These are phyloP conservation scores for Flaveria floridana DNA, from an alignment of 140 eudicot species.

Conservation along the genomic window DNA sequence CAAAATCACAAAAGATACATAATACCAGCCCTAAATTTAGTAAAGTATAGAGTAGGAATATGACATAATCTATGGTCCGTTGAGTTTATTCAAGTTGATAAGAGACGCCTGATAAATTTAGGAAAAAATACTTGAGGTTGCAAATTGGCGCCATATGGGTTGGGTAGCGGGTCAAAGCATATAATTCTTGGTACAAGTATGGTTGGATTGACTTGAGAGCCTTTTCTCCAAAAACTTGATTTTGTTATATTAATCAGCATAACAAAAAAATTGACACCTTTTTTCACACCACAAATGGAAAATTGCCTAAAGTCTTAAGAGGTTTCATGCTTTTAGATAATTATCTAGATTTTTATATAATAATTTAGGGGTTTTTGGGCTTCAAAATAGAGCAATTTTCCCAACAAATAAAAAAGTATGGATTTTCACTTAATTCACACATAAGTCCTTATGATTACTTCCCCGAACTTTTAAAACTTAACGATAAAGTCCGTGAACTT, in stretches of 20 bases:
- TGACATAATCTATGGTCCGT: neutral
- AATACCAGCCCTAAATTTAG: slow-evolving; percentile 16
- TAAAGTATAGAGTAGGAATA: neutral
- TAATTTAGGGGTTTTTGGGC: too few relatives aligned
- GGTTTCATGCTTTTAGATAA: too few relatives aligned
- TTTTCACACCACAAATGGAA: too few relatives aligned
- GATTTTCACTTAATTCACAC: neutral
- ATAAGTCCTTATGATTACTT: neutral
- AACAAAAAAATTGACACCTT: too few relatives aligned
- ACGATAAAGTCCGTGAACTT: neutral
- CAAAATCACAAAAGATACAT: neutral
- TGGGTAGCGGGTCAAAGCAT: neutral
- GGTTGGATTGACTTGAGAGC: too few relatives aligned
- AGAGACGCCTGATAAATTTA: slow-evolving; percentile 6
- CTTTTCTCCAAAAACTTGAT: too few relatives aligned
- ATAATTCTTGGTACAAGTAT: neutral
- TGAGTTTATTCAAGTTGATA: slow-evolving; percentile 16
- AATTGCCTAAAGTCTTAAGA: too few relatives aligned
- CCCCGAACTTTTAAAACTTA: neutral
- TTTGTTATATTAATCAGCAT: too few relatives aligned
- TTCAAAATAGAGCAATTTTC: neutral
- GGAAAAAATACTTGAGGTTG: neutral
- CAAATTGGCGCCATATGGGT: neutral
- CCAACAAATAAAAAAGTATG: too few relatives aligned
- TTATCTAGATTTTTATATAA: too few relatives aligned